A percentile compares a stretch with the other conserved stretches of the same genome.
Conservation (phyloP, 495 filamentous ascomycete species). For the Hypomontagnella submonticulosa region DNA sequence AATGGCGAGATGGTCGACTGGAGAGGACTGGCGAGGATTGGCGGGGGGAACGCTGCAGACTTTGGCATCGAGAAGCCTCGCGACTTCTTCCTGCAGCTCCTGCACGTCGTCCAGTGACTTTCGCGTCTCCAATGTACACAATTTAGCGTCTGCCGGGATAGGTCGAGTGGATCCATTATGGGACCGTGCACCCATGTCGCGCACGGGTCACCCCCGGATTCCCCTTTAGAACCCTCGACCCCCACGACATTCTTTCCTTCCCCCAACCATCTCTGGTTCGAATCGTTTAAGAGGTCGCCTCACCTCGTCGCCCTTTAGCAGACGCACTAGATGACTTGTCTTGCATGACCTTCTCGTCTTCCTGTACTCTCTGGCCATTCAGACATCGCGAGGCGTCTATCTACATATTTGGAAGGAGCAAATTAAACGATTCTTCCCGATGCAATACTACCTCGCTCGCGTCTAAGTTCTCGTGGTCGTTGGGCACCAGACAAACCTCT, state of each 20-base stretch:
- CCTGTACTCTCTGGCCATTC: constrained; percentile 36
- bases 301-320: constrained; percentile 37
- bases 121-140: constrained; percentile 24
- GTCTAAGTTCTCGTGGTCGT: constrained; percentile 40
- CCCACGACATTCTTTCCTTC: constrained; percentile 23
- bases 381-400: constrained; percentile 37
- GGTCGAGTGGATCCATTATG: constrained; percentile 14
- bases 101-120: constrained; percentile 40
- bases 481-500: constrained; percentile 40
- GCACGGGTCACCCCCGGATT: constrained; percentile 44
- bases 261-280: constrained; percentile 18
- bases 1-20: constrained; percentile 29
- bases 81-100: constrained; percentile 13
- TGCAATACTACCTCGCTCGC: constrained; percentile 43
- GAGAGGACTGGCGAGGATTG: constrained; percentile 10
- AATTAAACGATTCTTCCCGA: constrained; percentile 41
- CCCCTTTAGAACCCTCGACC: constrained; percentile 20
- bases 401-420: constrained; percentile 33
- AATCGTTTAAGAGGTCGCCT: constrained; percentile 42
- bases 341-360: constrained; percentile 42
- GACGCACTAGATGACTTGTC: constrained; percentile 49
- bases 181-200: constrained; percentile 1
- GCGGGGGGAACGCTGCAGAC: not conserved
- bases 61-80: constrained; percentile 35
- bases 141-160: not conserved